Evolutionary conservation across 2,329 filamentous ascomycete genomes (phyloP).

Genomic region (Clarireedia monteithiana): DNA sequence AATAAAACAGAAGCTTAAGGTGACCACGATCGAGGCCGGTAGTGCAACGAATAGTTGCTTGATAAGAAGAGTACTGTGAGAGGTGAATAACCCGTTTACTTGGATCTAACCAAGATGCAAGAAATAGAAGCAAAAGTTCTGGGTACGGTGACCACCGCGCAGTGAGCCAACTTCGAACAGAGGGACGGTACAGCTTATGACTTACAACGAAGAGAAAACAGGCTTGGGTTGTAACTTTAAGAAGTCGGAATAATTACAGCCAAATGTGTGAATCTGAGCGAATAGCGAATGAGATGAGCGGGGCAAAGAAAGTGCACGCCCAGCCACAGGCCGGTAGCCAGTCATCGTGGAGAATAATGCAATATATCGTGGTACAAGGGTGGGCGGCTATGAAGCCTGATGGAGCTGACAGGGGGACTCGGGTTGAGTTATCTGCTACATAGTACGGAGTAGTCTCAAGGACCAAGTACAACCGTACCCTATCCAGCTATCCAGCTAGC

Average conservation of each 20-base stretch:
- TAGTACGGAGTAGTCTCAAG: no score
- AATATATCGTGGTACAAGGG: background rate
- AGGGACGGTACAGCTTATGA: background rate
- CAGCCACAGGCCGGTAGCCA: background rate
- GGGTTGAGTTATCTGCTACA: background rate
- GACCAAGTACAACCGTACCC: no score
- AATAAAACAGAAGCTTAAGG: background rate
- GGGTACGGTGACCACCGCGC: background rate
- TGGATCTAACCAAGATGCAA: background rate
- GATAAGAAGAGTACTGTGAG: conserved; percentile 5
- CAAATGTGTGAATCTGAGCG: conserved; percentile 6
- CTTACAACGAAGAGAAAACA: background rate
- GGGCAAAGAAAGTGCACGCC: background rate
- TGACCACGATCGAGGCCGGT: conserved; percentile 1
- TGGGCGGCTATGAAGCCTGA: conserved; percentile 6
- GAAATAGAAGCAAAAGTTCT: background rate
- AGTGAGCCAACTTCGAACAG: background rate
- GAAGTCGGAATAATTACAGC: background rate
- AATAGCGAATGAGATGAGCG: conserved; percentile 4
- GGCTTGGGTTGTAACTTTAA: background rate
- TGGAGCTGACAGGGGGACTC: background rate
- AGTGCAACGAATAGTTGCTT: conserved; percentile 1
- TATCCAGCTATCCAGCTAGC: background rate
- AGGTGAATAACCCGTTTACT: background rate
- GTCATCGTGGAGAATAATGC: background rate